A percentile compares a stretch with the other conserved stretches of the same genome.
Conservation (phyloP, 495 filamentous ascomycete species). For the Bombardia bombarda region DNA sequence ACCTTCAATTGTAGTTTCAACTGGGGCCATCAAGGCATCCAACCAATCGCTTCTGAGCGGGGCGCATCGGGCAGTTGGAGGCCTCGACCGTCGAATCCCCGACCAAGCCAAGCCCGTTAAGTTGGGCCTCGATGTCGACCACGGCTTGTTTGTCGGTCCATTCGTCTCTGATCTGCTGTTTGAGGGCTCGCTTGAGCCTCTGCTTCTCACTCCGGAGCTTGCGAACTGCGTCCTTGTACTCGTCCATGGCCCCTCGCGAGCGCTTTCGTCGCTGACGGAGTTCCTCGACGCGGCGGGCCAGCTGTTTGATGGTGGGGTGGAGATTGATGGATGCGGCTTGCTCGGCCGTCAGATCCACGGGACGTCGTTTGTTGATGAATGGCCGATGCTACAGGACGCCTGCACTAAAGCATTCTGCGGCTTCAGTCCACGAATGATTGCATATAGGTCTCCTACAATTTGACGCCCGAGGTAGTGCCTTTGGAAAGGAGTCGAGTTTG, state of each 20-base stretch:
- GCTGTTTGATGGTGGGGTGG: conserved; percentile 3
- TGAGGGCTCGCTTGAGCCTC: conserved; percentile 1
- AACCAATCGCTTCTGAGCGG: conserved; percentile 3
- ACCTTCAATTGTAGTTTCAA: not conserved
- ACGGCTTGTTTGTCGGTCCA: conserved; percentile 6
- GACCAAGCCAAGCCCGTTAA: conserved; percentile 3
- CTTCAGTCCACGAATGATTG: conserved; percentile 1
- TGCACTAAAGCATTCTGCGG: conserved; percentile 3
- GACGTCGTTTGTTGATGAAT: conserved; percentile 4
- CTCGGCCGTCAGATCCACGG: not conserved
- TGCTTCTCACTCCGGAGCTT: conserved; percentile 4
- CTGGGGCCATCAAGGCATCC: conserved; percentile 2
- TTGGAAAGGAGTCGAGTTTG: conserved; percentile 6
- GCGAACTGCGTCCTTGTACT: not conserved
- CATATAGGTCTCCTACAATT: not conserved
- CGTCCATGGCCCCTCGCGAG: conserved; percentile 1
- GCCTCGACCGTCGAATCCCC: not conserved
- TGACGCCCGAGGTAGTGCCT: conserved; percentile 6
- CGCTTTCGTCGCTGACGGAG: not conserved
- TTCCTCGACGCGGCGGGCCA: conserved; percentile 1
- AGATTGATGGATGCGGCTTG: conserved; percentile 1
- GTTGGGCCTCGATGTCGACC: conserved; percentile 3
- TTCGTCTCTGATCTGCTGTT: conserved; percentile 4
- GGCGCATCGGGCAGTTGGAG: conserved; percentile 1
- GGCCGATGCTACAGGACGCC: conserved; percentile 1